Percentiles rank a stretch among this genome's conserved stretches.
phyloP scores from a whole-genome alignment of 306 rosid species.

The Castanea crenata region DNA sequence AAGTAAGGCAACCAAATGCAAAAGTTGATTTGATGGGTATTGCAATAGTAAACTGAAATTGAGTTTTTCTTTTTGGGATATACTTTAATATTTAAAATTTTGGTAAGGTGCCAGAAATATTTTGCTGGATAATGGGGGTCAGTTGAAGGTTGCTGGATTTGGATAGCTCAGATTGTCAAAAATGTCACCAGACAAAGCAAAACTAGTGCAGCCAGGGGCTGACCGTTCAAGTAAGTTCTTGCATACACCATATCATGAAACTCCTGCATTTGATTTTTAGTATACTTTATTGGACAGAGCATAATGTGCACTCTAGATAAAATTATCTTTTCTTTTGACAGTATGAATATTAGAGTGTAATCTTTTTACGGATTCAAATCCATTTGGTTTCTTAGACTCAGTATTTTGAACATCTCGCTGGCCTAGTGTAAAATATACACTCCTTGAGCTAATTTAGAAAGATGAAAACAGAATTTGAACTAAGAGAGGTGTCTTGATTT shows the following conservation, averaged over 20 bases:
- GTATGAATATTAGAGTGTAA: background rate
- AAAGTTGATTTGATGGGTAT: constrained; percentile 35
- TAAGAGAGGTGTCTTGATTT: background rate
- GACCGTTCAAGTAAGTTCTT: constrained; percentile 71
- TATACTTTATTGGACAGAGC: background rate
- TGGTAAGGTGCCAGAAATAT: constrained; percentile 99
- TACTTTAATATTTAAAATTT: constrained; percentile 76
- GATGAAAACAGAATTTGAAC: background rate
- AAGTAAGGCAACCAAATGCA: constrained; percentile 85
- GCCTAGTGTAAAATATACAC: background rate
- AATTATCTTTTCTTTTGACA: background rate
- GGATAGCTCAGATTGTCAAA: constrained; percentile 66
- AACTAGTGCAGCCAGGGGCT: constrained; percentile 52
- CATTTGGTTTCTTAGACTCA: background rate
- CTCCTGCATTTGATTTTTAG: constrained; percentile 14
- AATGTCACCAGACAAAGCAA: constrained; percentile 67
- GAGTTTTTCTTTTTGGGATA: constrained; percentile 32
- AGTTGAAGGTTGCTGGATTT: constrained; percentile 88
- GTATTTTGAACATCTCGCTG: background rate
- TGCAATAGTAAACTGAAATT: constrained; percentile 25
- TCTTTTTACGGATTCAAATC: background rate
- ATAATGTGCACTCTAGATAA: background rate
- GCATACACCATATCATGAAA: background rate
- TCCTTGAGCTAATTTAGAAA: background rate
- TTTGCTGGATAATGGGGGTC: constrained; percentile 99